phyloP scores from a whole-genome alignment of 1,284 basidiomycete species.

The Leccinum angustisporum region DNA sequence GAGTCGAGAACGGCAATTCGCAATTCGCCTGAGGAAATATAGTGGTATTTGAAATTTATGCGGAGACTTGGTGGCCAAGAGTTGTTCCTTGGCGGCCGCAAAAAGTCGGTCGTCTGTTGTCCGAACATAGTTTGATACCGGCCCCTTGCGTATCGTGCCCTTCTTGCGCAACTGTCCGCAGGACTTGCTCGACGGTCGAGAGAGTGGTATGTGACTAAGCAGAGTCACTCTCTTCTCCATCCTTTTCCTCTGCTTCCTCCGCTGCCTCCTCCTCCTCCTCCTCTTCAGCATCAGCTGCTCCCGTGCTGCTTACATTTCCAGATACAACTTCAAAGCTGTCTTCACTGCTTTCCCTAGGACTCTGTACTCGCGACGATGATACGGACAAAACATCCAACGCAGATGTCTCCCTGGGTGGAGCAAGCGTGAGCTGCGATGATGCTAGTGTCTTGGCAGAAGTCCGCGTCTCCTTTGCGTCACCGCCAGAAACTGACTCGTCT shows the following conservation, averaged over 20 bases:
- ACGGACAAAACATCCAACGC: slow-evolving; percentile 22
- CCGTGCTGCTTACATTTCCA: too few species aligned
- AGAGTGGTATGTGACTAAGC: too few species aligned
- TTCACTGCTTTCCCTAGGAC: slow-evolving; percentile 64
- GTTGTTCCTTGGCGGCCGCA: slow-evolving; percentile 83
- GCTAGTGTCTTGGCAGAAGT: slow-evolving; percentile 12
- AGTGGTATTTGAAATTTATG: slow-evolving; percentile 55
- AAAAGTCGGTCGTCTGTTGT: too few species aligned
- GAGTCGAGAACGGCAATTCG: slow-evolving; percentile 94
- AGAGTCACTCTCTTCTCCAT: too few species aligned
- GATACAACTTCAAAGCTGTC: slow-evolving; percentile 52
- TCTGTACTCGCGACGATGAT: slow-evolving; percentile 39
- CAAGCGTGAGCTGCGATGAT: slow-evolving; percentile 35
- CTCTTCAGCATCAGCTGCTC: too few species aligned
- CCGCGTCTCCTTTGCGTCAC: slow-evolving; percentile 11
- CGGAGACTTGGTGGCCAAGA: slow-evolving; percentile 90
- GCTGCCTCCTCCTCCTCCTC: too few species aligned
- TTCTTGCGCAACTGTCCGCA: too few species aligned
- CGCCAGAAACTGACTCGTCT: slow-evolving; percentile 43
- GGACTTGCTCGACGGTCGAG: too few species aligned
- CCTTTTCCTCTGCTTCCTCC: too few species aligned
- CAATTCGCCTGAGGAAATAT: slow-evolving; percentile 88
- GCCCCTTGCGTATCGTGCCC: too few species aligned
- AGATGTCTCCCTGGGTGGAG: slow-evolving; percentile 25
- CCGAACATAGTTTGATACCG: too few species aligned